Evolutionary conservation across 2,329 filamentous ascomycete genomes (phyloP).

Genomic region (Paraphoma sp.): DNA sequence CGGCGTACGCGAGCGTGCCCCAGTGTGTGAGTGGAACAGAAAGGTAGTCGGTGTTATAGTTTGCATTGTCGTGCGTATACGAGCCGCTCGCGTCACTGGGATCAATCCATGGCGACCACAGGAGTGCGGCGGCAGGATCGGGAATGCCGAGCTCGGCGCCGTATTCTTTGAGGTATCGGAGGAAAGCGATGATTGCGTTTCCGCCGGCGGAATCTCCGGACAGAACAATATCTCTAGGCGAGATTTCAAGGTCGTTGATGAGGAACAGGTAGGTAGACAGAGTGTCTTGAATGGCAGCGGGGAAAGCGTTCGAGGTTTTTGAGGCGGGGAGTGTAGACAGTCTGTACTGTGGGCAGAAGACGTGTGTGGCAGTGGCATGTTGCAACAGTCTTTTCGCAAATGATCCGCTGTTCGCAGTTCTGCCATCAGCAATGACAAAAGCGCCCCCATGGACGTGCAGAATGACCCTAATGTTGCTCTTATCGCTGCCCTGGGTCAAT

Average conservation of each 20-base stretch:
- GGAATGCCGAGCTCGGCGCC: conserved; percentile 43
- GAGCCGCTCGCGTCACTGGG: conserved; percentile 36
- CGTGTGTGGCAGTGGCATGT: conserved; percentile 46
- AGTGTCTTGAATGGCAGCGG: conserved; percentile 59
- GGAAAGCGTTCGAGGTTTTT: conserved; percentile 53
- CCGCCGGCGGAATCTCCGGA: conserved; percentile 60
- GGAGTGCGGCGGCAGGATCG: conserved; percentile 45
- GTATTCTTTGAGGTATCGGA: conserved; percentile 55
- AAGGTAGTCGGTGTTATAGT: conserved; percentile 53
- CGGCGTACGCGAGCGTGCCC: conserved; percentile 50
- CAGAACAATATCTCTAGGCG: conserved; percentile 51
- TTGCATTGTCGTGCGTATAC: conserved; percentile 36
- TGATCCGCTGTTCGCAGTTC: conserved; percentile 43
- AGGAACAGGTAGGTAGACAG: conserved; percentile 57
- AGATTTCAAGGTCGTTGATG: conserved; percentile 48
- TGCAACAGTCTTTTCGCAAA: conserved; percentile 42
- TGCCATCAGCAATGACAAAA: conserved; percentile 54
- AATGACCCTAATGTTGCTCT: conserved; percentile 41
- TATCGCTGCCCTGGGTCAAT: conserved; percentile 15
- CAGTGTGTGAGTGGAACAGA: conserved; percentile 48
- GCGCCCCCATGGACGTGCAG: conserved; percentile 60
- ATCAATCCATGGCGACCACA: conserved; percentile 56
- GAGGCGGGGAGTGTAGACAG: conserved; percentile 50
- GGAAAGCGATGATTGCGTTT: conserved; percentile 53
- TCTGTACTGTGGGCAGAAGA: conserved; percentile 58